Evolutionary conservation across 2,329 filamentous ascomycete genomes (phyloP).

Genomic region (Trichoderma guizhouense): DNA sequence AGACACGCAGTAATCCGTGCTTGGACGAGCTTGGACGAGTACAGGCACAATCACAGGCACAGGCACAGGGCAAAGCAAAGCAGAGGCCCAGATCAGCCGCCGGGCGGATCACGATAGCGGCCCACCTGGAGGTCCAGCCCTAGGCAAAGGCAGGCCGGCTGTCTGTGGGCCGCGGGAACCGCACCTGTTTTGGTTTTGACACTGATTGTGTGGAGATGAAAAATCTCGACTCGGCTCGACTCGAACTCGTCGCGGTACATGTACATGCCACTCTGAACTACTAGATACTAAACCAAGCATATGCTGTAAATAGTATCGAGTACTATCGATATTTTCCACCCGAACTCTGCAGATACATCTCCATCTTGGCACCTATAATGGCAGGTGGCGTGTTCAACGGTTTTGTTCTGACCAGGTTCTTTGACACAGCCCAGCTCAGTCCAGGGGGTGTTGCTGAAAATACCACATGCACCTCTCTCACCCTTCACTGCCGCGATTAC

Average conservation of each 20-base stretch:
- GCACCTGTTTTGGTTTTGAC: not conserved
- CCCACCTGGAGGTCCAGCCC: not conserved
- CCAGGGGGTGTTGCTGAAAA: not conserved
- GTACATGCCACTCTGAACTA: too few species aligned
- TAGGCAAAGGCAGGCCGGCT: not conserved
- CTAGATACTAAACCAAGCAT: not conserved
- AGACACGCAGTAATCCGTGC: not conserved
- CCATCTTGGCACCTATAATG: not conserved
- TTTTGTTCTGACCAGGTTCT: not conserved
- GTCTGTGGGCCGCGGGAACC: not conserved
- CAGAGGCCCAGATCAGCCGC: not conserved
- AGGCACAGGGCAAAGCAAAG: not conserved
- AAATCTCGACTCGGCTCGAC: not conserved
- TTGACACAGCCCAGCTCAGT: not conserved
- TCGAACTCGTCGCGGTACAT: not conserved
- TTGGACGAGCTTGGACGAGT: not conserved
- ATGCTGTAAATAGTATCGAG: not conserved
- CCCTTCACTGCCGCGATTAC: not conserved
- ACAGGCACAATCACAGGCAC: not conserved
- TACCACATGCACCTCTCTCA: not conserved
- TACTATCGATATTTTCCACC: not conserved
- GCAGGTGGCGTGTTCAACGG: not conserved
- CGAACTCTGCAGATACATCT: not conserved
- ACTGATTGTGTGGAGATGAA: not conserved
- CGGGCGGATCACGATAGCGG: not conserved